Percentiles rank a stretch among this genome's conserved stretches.
These are phyloP conservation scores for Ajuga chamaepitys DNA, from an alignment of 257 asterid genomes.

Conservation along the genomic window DNA sequence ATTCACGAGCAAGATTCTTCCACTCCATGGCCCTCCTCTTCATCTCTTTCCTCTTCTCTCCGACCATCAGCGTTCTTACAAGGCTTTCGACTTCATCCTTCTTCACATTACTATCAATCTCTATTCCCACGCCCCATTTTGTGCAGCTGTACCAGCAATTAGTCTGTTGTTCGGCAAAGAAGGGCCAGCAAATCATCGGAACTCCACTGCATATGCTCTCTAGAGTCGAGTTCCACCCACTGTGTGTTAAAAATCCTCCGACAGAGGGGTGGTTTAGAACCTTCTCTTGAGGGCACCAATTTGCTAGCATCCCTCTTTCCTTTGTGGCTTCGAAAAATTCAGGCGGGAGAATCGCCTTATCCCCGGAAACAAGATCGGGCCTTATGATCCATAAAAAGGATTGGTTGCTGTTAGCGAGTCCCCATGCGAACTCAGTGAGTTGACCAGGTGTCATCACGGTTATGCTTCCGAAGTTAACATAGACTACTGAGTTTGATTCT, in stretches of 20 bases:
- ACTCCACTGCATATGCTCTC: slow-evolving; percentile 27
- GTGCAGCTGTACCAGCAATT: slow-evolving; percentile 45
- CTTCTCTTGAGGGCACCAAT: slow-evolving; percentile 53
- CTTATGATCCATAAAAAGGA: slow-evolving; percentile 46
- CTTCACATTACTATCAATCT: slow-evolving; percentile 39
- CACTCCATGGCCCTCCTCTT: slow-evolving; percentile 10
- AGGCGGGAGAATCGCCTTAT: slow-evolving; percentile 15
- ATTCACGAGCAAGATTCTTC: slow-evolving; percentile 13
- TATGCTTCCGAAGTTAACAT: slow-evolving; percentile 24
- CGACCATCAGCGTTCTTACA: slow-evolving; percentile 34
- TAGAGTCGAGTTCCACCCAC: slow-evolving; percentile 42
- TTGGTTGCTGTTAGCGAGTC: slow-evolving; percentile 37
- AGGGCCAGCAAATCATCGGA: slow-evolving; percentile 65
- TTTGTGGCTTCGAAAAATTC: slow-evolving; percentile 28
- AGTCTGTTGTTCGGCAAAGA: slow-evolving; percentile 52
- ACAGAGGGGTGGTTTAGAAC: slow-evolving; percentile 38
- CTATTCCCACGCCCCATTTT: slow-evolving; percentile 36
- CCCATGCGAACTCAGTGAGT: slow-evolving; percentile 53
- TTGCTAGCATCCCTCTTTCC: slow-evolving; percentile 29
- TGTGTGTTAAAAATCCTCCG: slow-evolving; percentile 55
- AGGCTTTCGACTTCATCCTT: slow-evolving; percentile 34
- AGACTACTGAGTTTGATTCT: slow-evolving; percentile 13
- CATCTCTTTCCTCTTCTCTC: slow-evolving; percentile 19
- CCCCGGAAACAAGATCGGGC: slow-evolving; percentile 45
- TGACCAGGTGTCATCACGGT: slow-evolving; percentile 33